Conservation (phyloP, 352 stramenopile species). For the Aphanomyces invadans region DNA sequence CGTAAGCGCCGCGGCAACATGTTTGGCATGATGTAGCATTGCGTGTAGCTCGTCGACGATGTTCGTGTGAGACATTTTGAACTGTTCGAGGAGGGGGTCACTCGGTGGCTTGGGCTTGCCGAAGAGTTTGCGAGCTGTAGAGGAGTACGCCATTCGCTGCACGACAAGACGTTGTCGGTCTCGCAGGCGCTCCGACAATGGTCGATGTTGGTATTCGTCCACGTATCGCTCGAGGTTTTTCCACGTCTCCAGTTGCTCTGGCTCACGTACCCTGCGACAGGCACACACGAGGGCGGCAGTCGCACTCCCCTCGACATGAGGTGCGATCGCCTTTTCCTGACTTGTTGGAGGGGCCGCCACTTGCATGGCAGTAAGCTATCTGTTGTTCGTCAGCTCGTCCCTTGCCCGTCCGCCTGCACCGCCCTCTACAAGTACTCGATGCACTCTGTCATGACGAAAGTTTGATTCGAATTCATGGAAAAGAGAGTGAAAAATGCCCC, state of each 20-base stretch:
- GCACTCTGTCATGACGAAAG: not conserved
- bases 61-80: not conserved
- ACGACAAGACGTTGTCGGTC: not conserved
- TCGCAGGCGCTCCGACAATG: not conserved
- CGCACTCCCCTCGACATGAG: not conserved
- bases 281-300: not conserved
- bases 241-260: not conserved
- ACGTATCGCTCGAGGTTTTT: not conserved
- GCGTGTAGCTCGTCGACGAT: not conserved
- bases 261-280: not conserved
- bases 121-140: not conserved
- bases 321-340: not conserved
- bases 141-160: not conserved
- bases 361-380: not conserved
- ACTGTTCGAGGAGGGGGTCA: not conserved
- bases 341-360: not conserved
- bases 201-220: conserved; percentile 1
- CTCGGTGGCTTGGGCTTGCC: not conserved
- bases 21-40: not conserved
- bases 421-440: not conserved
- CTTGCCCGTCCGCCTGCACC: not conserved
- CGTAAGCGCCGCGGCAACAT: not conserved
- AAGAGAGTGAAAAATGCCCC: not conserved
- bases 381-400: not conserved
- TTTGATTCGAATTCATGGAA: not conserved